phyloP scores from a whole-genome alignment of 257 asterid genomes.

The Solanum rostratum region DNA sequence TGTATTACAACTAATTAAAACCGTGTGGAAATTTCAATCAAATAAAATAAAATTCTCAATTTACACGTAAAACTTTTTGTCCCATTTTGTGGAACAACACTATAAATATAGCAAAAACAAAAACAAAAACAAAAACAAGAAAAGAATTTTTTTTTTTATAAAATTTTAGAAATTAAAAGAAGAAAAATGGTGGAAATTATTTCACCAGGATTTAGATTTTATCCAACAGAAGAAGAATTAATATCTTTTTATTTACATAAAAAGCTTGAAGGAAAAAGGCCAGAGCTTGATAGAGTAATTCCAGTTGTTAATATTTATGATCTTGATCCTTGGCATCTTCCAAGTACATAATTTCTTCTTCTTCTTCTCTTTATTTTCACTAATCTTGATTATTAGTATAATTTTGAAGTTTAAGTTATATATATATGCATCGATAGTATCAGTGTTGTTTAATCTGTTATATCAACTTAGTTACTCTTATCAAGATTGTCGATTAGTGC shows the following conservation, averaged over 20 bases:
- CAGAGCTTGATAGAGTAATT: constrained; percentile 36
- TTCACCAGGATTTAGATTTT: constrained; percentile 58
- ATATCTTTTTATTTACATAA: constrained; percentile 53
- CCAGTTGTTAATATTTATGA: constrained; percentile 46
- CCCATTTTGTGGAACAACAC: not conserved
- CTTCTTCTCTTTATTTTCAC: too few species aligned
- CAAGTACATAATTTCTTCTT: constrained; percentile 23
- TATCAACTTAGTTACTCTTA: not conserved
- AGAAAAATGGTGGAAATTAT: constrained; percentile 23
- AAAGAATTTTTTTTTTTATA: not conserved
- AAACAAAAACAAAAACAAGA: not conserved
- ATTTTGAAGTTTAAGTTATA: not conserved
- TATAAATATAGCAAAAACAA: not conserved
- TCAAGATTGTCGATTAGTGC: too few species aligned
- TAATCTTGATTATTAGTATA: too few species aligned
- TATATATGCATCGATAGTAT: not conserved
- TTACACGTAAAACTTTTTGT: constrained; percentile 27
- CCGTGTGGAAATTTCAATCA: constrained; percentile 7
- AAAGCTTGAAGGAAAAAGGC: constrained; percentile 24
- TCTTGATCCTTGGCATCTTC: constrained; percentile 66
- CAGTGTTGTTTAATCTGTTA: not conserved
- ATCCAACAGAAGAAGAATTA: constrained; percentile 79
- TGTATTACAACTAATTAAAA: not conserved
- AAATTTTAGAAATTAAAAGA: not conserved
- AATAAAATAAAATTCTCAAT: constrained; percentile 12